Evolutionary conservation across 2,329 filamentous ascomycete species (phyloP).

Genomic region (Coniella lustricola): DNA sequence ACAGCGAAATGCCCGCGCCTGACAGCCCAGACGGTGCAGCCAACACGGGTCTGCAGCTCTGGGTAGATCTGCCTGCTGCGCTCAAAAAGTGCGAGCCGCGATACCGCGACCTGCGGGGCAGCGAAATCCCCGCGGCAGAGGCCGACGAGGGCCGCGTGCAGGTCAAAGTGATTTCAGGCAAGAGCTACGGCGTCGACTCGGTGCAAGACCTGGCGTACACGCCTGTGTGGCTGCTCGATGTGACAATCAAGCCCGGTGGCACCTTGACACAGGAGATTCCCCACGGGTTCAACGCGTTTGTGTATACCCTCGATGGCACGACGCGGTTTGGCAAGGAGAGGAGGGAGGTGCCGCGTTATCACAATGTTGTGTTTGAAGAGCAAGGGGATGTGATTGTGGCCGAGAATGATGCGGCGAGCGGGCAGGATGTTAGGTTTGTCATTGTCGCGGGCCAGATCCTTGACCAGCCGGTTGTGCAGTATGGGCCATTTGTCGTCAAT

Average conservation of each 20-base stretch:
- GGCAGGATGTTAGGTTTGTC: constrained; percentile 53
- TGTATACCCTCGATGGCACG: constrained; percentile 73
- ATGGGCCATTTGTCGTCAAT: constrained; percentile 77
- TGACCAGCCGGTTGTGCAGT: constrained; percentile 75
- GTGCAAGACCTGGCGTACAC: constrained; percentile 91
- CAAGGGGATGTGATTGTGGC: constrained; percentile 70
- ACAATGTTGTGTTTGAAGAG: constrained; percentile 84
- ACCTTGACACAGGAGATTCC: constrained; percentile 70
- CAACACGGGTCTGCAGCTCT: constrained; percentile 87
- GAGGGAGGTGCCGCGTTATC: constrained; percentile 57
- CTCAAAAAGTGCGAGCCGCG: constrained; percentile 86
- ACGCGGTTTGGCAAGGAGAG: constrained; percentile 53
- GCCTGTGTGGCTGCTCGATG: constrained; percentile 90
- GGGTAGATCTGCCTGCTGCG: constrained; percentile 80
- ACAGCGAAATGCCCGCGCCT: constrained; percentile 87
- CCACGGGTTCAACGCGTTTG: constrained; percentile 80
- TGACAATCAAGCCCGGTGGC: constrained; percentile 73
- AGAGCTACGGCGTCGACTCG: constrained; percentile 75
- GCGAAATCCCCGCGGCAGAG: constrained; percentile 71
- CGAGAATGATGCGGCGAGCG: constrained; percentile 59
- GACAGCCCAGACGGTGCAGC: constrained; percentile 61
- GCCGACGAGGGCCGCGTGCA: constrained; percentile 66
- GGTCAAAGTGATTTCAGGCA: constrained; percentile 86
- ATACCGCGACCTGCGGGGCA: constrained; percentile 75
- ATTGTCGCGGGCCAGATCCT: constrained; percentile 73